A percentile compares a stretch with the other conserved stretches of the same genome.
Conservation (phyloP, 2,329 filamentous ascomycete species). For the Nemania sp. region DNA sequence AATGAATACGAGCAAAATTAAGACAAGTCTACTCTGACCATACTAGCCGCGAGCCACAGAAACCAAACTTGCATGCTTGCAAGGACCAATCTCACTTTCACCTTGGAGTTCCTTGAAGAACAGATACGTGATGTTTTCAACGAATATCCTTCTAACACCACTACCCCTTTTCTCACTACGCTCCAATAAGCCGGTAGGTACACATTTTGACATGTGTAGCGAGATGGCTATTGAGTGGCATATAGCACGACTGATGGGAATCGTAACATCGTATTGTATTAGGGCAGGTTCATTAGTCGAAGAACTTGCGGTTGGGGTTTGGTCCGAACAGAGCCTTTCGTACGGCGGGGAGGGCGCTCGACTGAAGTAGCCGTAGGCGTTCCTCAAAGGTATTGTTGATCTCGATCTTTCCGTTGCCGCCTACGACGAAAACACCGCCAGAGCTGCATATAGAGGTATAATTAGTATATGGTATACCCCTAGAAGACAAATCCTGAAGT, state of each 20-base stretch:
- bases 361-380: slow-evolving; percentile 85
- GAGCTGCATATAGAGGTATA: slow-evolving; percentile 65
- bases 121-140: slow-evolving; percentile 8
- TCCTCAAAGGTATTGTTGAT: slow-evolving; percentile 99
- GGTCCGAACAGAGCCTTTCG: slow-evolving; percentile 90
- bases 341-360: slow-evolving; percentile 85
- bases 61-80: slow-evolving; percentile 24
- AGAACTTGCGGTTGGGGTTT: slow-evolving; percentile 96
- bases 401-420: slow-evolving; percentile 91
- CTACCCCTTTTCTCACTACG: neutral
- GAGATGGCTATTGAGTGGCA: slow-evolving; percentile 2
- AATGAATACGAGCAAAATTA: slow-evolving; percentile 38
- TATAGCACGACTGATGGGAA: slow-evolving; percentile 3
- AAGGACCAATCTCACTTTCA: slow-evolving; percentile 7
- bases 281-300: slow-evolving; percentile 71
- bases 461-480: slow-evolving; percentile 9
- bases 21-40: slow-evolving; percentile 20
- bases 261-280: neutral
- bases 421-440: slow-evolving; percentile 84
- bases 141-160: slow-evolving; percentile 15
- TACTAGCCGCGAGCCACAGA: slow-evolving; percentile 18
- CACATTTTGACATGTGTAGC: slow-evolving; percentile 3
- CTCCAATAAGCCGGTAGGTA: slow-evolving; percentile 5
- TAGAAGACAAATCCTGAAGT: too few species aligned
- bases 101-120: slow-evolving; percentile 20